Conservation (phyloP, 352 stramenopile species). For the Globisporangium mamillatum region DNA sequence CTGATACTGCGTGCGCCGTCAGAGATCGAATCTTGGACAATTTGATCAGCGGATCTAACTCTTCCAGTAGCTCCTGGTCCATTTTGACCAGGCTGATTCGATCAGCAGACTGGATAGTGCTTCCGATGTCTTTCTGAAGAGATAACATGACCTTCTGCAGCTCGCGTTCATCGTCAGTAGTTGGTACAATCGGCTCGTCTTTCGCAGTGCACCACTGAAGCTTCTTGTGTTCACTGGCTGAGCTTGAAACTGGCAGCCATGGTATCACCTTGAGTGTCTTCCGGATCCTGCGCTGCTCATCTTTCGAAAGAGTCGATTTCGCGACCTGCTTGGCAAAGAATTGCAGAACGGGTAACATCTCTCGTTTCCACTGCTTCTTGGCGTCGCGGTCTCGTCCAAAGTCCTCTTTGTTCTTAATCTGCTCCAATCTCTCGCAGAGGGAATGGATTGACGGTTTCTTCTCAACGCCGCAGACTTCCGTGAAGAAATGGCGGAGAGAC, state of each 20-base stretch:
- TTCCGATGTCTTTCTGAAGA: conserved; percentile 22
- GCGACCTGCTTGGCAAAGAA: conserved; percentile 39
- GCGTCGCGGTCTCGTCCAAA: background rate
- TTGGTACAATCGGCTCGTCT: conserved; percentile 29
- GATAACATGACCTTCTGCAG: conserved; percentile 37
- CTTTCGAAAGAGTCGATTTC: conserved; percentile 39
- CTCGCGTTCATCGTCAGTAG: conserved; percentile 32
- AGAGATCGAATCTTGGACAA: conserved; percentile 32
- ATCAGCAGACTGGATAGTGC: background rate
- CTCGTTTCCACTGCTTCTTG: conserved; percentile 33
- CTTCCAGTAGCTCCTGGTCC: conserved; percentile 16
- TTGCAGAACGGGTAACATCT: conserved; percentile 39
- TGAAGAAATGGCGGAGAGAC: conserved; percentile 57
- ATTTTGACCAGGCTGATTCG: conserved; percentile 33
- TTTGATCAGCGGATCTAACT: conserved; percentile 35
- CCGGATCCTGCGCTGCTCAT: conserved; percentile 39
- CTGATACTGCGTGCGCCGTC: conserved; percentile 21
- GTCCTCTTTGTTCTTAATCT: background rate
- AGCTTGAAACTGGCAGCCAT: conserved; percentile 32
- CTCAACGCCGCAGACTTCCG: conserved; percentile 56
- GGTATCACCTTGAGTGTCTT: conserved; percentile 35
- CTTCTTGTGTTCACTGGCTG: conserved; percentile 12
- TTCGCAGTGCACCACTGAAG: conserved; percentile 26
- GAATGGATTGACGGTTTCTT: conserved; percentile 51
- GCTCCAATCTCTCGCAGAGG: conserved; percentile 37